Evolutionary conservation across 1,284 basidiomycete genomes (phyloP).

Genomic region (Marasmius sp.): DNA sequence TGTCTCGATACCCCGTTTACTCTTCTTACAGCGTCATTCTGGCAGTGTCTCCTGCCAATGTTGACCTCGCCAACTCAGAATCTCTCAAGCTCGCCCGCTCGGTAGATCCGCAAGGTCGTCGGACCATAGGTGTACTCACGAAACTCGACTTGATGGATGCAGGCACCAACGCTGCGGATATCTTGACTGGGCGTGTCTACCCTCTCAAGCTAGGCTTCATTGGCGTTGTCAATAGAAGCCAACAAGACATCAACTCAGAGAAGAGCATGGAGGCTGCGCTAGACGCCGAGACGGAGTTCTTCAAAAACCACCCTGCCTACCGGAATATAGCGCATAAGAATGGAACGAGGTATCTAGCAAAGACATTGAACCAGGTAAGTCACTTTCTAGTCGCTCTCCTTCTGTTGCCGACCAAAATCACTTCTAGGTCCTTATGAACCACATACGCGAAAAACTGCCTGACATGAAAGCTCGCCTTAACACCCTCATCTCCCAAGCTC

Average conservation of each 20-base stretch:
- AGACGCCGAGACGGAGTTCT: conserved; percentile 90
- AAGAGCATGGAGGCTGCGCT: conserved; percentile 87
- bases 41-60: conserved; percentile 95
- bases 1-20: neutral
- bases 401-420: neutral
- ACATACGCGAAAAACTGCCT: conserved; percentile 97
- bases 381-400: neutral
- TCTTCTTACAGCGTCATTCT: conserved; percentile 78
- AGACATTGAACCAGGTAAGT: conserved; percentile 88
- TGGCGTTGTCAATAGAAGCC: conserved; percentile 95
- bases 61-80: conserved; percentile 98
- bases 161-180: conserved; percentile 95
- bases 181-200: conserved; percentile 94
- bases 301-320: conserved; percentile 88
- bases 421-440: conserved; percentile 87
- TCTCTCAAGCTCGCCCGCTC: conserved; percentile 94
- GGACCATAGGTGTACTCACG: conserved; percentile 95
- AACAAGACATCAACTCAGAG: conserved; percentile 94
- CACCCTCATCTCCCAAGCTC: conserved; percentile 98
- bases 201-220: conserved; percentile 98
- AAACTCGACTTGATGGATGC: conserved; percentile 99
- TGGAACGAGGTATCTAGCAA: conserved; percentile 93
- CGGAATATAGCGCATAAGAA: conserved; percentile 97
- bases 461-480: conserved; percentile 99
- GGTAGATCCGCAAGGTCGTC: conserved; percentile 93